phyloP scores from a whole-genome alignment of 1,284 basidiomycete species.

The Ustilago hordei region DNA sequence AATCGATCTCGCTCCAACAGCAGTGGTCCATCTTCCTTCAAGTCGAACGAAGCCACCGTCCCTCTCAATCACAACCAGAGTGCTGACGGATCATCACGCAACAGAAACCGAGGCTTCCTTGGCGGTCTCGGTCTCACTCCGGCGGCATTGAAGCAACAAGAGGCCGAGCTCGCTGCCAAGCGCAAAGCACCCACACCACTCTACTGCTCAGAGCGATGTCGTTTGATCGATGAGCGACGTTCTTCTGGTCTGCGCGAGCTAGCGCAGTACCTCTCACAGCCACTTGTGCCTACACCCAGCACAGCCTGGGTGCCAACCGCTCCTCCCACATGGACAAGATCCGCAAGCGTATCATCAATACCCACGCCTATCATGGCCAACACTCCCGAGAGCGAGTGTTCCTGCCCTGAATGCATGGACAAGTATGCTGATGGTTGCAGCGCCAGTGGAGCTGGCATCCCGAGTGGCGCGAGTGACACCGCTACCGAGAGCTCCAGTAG shows the following conservation, averaged over 20 bases:
- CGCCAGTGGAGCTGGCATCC: slow-evolving; percentile 52
- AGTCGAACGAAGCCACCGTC: slow-evolving; percentile 40
- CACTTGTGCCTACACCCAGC: slow-evolving; percentile 27
- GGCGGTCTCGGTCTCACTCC: slow-evolving; percentile 54
- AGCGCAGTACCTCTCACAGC: slow-evolving; percentile 53
- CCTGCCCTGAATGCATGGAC: slow-evolving; percentile 59
- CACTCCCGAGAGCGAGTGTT: slow-evolving; percentile 60
- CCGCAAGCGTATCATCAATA: slow-evolving; percentile 41
- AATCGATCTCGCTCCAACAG: slow-evolving; percentile 45
- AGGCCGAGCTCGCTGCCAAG: slow-evolving; percentile 46
- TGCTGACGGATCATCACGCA: slow-evolving; percentile 17
- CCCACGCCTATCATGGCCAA: slow-evolving; percentile 20
- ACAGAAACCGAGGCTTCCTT: slow-evolving; percentile 53
- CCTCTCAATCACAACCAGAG: slow-evolving; percentile 12
- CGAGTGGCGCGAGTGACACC: slow-evolving; percentile 63
- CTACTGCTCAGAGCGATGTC: slow-evolving; percentile 64
- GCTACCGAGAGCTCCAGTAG: slow-evolving; percentile 60
- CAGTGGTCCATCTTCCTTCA: slow-evolving; percentile 45
- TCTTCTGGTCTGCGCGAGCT: slow-evolving; percentile 55
- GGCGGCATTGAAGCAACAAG: slow-evolving; percentile 49
- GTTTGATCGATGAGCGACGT: slow-evolving; percentile 58
- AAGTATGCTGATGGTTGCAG: slow-evolving; percentile 51
- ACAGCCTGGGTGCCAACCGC: slow-evolving; percentile 29
- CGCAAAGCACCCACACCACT: slow-evolving; percentile 52
- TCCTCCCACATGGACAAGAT: slow-evolving; percentile 18